Percentiles rank a stretch among this genome's conserved stretches.
phyloP scores from a whole-genome alignment of 148 eudicot species.

The Cornus kousa region DNA sequence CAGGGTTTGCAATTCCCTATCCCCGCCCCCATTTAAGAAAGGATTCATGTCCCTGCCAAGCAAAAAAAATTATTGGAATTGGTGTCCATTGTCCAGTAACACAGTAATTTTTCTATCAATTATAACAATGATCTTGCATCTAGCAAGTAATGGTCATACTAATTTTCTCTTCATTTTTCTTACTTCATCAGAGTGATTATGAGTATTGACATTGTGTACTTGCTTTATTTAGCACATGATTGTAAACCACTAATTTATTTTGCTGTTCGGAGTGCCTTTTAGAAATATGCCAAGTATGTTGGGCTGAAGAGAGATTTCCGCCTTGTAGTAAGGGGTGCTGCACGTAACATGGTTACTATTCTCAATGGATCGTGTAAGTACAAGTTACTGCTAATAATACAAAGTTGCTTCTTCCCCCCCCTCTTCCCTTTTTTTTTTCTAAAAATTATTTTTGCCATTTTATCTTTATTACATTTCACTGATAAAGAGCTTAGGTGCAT shows the following conservation, averaged over 20 bases:
- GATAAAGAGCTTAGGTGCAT: neutral
- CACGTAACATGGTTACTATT: conserved; percentile 88
- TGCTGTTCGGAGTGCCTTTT: conserved; percentile 18
- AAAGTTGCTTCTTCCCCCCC: no score
- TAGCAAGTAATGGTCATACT: conserved; percentile 4
- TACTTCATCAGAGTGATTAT: neutral
- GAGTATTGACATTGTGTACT: neutral
- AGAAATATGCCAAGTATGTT: conserved; percentile 94
- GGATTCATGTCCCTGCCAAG: no score
- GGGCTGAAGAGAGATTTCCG: conserved; percentile 93
- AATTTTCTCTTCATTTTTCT: neutral
- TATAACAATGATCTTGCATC: neutral
- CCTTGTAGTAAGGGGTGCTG: conserved; percentile 93
- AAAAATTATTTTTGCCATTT: neutral
- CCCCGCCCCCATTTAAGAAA: no score
- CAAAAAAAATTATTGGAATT: neutral
- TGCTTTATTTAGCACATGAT: neutral
- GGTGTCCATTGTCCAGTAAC: neutral
- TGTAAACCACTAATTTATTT: neutral
- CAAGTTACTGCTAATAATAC: no score
- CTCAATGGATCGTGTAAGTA: conserved; percentile 82
- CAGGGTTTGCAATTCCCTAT: no score
- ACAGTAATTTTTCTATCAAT: neutral
- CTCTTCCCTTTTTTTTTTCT: neutral
- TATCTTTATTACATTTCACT: neutral